Evolutionary conservation across 2,329 filamentous ascomycete species (phyloP), one percentile per base, ranked within the genome.

Genomic region (Xylariaceae sp.): DNA sequence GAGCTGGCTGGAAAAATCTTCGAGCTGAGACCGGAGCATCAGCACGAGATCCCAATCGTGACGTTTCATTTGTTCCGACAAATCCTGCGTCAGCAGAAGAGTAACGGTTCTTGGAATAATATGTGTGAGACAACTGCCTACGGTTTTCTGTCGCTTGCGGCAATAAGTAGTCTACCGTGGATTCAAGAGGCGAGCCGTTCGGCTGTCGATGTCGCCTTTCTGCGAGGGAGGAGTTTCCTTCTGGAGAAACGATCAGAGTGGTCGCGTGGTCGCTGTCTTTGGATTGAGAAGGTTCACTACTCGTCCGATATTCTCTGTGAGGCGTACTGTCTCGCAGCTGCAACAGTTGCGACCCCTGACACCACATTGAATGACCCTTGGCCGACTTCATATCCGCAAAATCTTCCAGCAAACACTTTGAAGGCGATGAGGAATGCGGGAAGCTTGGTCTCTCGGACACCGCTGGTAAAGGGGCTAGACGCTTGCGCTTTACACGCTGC

Each of bases 201-300:
- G 14, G 33, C 10, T 10, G 33, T 36, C 14, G 10, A 10, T 36
- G 33, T 14, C 33, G 14, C 10, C 14, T 10, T 36, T 10, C 10
- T 10, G 10, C 33, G 10, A 10, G 33, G 33, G 33, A 36, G 14
- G 33, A 14, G 10, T 36, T 36, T 36, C 33, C 33, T 36, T 36
- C 10, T 10, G 14, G 14, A 10, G 14, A 10, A 36, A 10, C 33
- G 33, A 10, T 10, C 10, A 14, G 14, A 36, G 34, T 13, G 31
- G 31, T 38, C 10, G 14, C 10, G 14, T 36, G 47, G 40, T 13
- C 22, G 44, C 4, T 50, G 44, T 31, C 14, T 50, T 5, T 50
- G 47, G 47, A 18, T 50, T 6, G 47, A 50, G 22, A 50, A 50
- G 31, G 47, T 50, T 14, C 34, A 39, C 28, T 50, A 50, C 28